A percentile compares a stretch with the other conserved stretches of the same genome.
phyloP scores from a whole-genome alignment of 129 eudicot genomes.

The Silybum marianum region DNA sequence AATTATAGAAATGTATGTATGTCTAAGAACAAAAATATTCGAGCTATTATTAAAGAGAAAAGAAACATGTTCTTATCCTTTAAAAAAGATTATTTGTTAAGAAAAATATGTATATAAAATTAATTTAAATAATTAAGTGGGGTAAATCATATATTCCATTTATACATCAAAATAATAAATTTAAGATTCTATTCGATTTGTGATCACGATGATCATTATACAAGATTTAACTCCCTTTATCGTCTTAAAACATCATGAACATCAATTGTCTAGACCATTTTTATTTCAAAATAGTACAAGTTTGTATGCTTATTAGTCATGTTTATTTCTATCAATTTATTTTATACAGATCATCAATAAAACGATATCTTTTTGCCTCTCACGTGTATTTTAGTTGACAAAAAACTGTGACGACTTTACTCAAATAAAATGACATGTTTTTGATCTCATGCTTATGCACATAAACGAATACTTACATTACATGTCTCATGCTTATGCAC shows the following conservation, averaged over 20 bases:
- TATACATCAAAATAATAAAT: background rate
- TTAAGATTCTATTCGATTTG: background rate
- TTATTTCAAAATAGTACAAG: no score
- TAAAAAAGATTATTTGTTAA: background rate
- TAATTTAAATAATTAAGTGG: constrained; percentile 14
- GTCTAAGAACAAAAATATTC: constrained; percentile 14
- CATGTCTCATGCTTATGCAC: no score
- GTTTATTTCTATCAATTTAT: no score
- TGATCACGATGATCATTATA: background rate
- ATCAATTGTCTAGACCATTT: background rate
- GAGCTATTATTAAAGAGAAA: constrained; percentile 1
- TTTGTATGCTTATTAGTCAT: no score
- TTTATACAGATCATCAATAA: no score
- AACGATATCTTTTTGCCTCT: no score
- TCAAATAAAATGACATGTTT: no score
- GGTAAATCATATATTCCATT: constrained; percentile 5
- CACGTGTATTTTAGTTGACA: no score
- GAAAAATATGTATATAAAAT: background rate
- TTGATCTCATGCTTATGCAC: no score
- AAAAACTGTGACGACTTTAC: no score
- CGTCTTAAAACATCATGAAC: background rate
- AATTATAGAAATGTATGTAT: background rate
- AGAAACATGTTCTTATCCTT: background rate
- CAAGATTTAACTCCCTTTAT: background rate
- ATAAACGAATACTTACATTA: background rate